A percentile compares a stretch with the other conserved stretches of the same genome.
Conservation (phyloP, 2,329 filamentous ascomycete genomes). For the Aureobasidium mangrovei region DNA sequence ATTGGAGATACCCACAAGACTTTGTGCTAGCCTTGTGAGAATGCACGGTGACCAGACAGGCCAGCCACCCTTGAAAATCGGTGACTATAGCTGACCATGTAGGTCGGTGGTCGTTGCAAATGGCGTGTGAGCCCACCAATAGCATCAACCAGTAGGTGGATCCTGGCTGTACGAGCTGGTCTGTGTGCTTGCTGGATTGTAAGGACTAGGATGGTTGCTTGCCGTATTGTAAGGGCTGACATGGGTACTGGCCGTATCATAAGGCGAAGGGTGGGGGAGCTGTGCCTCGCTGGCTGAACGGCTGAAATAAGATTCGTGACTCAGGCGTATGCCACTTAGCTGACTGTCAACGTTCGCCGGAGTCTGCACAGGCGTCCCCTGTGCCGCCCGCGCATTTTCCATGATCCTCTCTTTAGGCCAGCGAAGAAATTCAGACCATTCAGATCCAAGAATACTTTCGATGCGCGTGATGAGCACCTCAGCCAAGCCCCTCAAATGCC, state of each 20-base stretch:
- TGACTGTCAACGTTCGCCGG: background rate
- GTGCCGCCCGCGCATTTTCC: background rate
- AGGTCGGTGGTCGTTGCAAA: no score
- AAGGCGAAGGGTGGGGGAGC: background rate
- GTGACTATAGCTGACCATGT: no score
- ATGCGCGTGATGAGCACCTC: slow-evolving; percentile 1
- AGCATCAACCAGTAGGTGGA: background rate
- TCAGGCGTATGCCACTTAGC: background rate
- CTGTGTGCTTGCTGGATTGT: background rate
- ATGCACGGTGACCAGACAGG: no score
- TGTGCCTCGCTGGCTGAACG: background rate
- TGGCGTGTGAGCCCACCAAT: no score
- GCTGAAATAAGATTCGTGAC: background rate
- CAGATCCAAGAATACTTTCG: background rate
- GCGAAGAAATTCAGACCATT: slow-evolving; percentile 4
- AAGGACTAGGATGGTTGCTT: background rate
- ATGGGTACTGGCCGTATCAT: background rate
- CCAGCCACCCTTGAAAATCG: no score
- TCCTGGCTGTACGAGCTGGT: background rate
- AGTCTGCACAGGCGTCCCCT: background rate
- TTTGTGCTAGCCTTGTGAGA: no score
- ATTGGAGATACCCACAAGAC: no score
- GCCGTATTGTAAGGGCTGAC: background rate
- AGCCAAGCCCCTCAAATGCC: background rate
- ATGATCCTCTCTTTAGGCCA: slow-evolving; percentile 6